Conservation (phyloP, 1,284 basidiomycete genomes). For the Tremellales sp. region DNA sequence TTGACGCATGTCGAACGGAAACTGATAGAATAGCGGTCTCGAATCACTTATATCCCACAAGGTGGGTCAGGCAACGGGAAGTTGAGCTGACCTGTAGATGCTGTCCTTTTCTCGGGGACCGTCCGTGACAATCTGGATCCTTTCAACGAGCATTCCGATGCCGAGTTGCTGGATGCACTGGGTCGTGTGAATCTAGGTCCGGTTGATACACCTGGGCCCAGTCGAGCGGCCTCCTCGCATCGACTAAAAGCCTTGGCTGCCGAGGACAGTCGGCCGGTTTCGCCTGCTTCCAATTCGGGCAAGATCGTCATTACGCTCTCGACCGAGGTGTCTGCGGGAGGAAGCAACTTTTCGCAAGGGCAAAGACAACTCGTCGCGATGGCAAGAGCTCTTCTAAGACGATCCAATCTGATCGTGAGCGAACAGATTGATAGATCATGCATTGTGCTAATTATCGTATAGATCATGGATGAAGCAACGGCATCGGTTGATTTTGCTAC, state of each 20-base stretch:
- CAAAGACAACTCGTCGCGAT: slow-evolving; percentile 74
- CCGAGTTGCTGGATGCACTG: slow-evolving; percentile 59
- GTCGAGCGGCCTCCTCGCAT: slow-evolving; percentile 16
- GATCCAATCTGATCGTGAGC: slow-evolving; percentile 62
- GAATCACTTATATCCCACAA: slow-evolving; percentile 52
- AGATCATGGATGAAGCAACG: slow-evolving; percentile 77
- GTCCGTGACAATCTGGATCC: slow-evolving; percentile 84
- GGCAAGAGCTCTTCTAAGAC: slow-evolving; percentile 65
- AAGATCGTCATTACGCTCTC: slow-evolving; percentile 62
- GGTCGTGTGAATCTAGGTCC: slow-evolving; percentile 41
- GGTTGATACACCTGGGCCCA: slow-evolving; percentile 17
- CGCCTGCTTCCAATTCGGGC: slow-evolving; percentile 14
- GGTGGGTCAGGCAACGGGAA: slow-evolving; percentile 16
- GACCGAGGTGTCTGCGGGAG: slow-evolving; percentile 70
- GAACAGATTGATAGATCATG: too few relatives aligned
- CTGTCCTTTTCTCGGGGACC: slow-evolving; percentile 81
- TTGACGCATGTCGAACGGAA: background rate
- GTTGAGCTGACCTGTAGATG: slow-evolving; percentile 48
- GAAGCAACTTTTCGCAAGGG: slow-evolving; percentile 78
- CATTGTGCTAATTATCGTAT: too few relatives aligned
- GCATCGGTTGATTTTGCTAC: slow-evolving; percentile 76
- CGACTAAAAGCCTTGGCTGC: slow-evolving; percentile 21
- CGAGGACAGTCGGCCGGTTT: slow-evolving; percentile 10
- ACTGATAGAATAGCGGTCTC: slow-evolving; percentile 28
- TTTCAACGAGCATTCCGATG: slow-evolving; percentile 76